A percentile compares a stretch with the other conserved stretches of the same genome.
These are phyloP conservation scores for Vicia sativa DNA, from an alignment of 306 rosid genomes.

Conservation along the genomic window DNA sequence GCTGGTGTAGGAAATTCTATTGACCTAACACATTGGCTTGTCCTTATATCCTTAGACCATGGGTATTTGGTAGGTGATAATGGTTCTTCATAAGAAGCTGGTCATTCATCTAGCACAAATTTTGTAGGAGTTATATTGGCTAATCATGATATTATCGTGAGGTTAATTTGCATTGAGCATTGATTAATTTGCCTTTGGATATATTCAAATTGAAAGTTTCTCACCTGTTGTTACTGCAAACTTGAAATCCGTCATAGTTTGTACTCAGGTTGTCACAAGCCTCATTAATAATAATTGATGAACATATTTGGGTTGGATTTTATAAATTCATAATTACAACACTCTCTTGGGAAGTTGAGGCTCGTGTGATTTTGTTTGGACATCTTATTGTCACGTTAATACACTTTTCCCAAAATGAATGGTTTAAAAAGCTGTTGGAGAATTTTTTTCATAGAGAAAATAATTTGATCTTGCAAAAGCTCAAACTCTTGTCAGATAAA, in stretches of 20 bases:
- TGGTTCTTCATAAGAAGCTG: constrained; percentile 24
- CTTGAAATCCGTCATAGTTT: too few relatives aligned
- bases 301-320: not conserved
- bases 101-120: constrained; percentile 18
- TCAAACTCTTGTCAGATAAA: constrained; percentile 13
- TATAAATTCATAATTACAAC: not conserved
- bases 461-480: constrained; percentile 11
- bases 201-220: not conserved
- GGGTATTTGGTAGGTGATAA: constrained; percentile 9
- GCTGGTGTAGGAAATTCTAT: constrained; percentile 30
- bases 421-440: too few relatives aligned
- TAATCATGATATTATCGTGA: not conserved
- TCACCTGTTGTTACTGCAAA: not conserved
- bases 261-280: constrained; percentile 15
- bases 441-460: not conserved
- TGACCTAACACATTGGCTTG: constrained; percentile 3
- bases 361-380: constrained; percentile 21
- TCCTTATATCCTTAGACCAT: not conserved
- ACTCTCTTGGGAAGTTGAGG: constrained; percentile 25
- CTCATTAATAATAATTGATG: constrained; percentile 14
- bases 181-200: constrained; percentile 2
- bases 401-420: constrained; percentile 16
- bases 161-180: constrained; percentile 21
- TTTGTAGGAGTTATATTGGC: constrained; percentile 8
- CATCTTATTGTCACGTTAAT: constrained; percentile 11